Evolutionary conservation across 306 rosid genomes (phyloP), one percentile per base, ranked within the genome.

Genomic region (cucumber (Cucumis sativus)): DNA sequence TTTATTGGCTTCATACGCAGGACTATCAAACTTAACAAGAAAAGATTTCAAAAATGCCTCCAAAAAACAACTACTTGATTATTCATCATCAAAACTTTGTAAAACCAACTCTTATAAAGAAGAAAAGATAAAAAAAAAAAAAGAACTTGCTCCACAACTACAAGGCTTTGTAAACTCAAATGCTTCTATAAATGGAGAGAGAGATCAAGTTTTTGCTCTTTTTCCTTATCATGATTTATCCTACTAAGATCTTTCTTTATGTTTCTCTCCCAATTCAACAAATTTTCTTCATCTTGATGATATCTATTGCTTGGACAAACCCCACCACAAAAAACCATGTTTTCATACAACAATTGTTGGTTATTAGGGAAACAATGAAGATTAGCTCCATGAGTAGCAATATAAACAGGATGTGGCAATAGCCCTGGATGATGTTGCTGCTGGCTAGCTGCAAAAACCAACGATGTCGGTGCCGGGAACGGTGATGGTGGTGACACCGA

Each of bases 131-230:
- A 10, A 17, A 45, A 2, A 70, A 25, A 51, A 47, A 47, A 11
- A 21, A 13, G 15, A 16, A 40, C 56, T 60, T 13, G 16, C 11
- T 30, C 39, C 75, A 51, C 78, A 11, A 59, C 61, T 35, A 60
- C 6, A 69, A 6, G n/a, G 3, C 58, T 45, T 43, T 35, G 9
- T 4, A 70, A 23, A 7, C 56, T 69, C 6, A 69, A 23, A 16
- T 0, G 12, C 13, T 55, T 79, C 88, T 90, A 90, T 80, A 93
- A 81, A 82, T 84, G 95, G 62, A 91, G 97, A 80, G 96, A 91
- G 77, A 93, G 88, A 80, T 93, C 96, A 85, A 93, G 93, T 45
- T 82, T 88, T 59, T 85, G 86, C 51, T 88, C 89, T 25, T 70
- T 81, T 30, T 82, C 86, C 82, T 82, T 80, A 20, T 74, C 79